A percentile compares a stretch with the other conserved stretches of the same genome.
These are phyloP conservation scores for Penicillium ucsense DNA, from an alignment of 495 filamentous ascomycete genomes.

Conservation along the genomic window DNA sequence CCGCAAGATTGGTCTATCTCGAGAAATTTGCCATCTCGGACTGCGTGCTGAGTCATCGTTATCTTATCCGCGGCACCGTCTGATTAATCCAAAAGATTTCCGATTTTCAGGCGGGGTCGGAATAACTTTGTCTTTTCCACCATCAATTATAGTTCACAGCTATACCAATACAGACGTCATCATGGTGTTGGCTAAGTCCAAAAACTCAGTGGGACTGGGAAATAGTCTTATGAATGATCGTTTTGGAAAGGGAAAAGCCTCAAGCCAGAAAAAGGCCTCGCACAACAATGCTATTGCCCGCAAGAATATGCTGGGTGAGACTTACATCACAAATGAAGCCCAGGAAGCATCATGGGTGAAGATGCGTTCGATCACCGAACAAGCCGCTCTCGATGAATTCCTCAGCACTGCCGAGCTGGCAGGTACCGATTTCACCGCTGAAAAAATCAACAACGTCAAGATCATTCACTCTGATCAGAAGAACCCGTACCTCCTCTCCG, in stretches of 20 bases:
- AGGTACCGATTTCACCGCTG: slow-evolving; percentile 95
- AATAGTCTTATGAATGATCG: slow-evolving; percentile 89
- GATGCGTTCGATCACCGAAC: slow-evolving; percentile 97
- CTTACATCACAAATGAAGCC: slow-evolving; percentile 37
- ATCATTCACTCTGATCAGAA: slow-evolving; percentile 93
- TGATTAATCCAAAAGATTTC: slow-evolving; percentile 26
- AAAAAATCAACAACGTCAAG: slow-evolving; percentile 97
- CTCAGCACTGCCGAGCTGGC: slow-evolving; percentile 84
- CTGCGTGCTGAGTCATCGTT: slow-evolving; percentile 16
- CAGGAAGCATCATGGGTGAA: slow-evolving; percentile 51
- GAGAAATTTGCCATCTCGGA: slow-evolving; percentile 1
- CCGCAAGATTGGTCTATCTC: background rate
- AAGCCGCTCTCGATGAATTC: slow-evolving; percentile 86
- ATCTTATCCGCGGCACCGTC: slow-evolving; percentile 19
- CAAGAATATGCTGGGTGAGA: slow-evolving; percentile 35
- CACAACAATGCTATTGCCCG: slow-evolving; percentile 48
- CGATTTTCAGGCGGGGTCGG: slow-evolving; percentile 23
- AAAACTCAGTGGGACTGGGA: slow-evolving; percentile 87
- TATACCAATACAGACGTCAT: slow-evolving; percentile 18
- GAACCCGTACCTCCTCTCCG: slow-evolving; percentile 88
- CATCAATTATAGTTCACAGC: slow-evolving; percentile 1
- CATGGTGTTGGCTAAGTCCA: slow-evolving; percentile 94
- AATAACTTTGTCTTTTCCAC: slow-evolving; percentile 4
- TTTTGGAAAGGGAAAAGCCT: slow-evolving; percentile 79
- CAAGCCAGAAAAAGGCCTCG: slow-evolving; percentile 55